Conservation (phyloP, 225 moss, liverwort and hornwort genomes). For the Asterella californica region DNA sequence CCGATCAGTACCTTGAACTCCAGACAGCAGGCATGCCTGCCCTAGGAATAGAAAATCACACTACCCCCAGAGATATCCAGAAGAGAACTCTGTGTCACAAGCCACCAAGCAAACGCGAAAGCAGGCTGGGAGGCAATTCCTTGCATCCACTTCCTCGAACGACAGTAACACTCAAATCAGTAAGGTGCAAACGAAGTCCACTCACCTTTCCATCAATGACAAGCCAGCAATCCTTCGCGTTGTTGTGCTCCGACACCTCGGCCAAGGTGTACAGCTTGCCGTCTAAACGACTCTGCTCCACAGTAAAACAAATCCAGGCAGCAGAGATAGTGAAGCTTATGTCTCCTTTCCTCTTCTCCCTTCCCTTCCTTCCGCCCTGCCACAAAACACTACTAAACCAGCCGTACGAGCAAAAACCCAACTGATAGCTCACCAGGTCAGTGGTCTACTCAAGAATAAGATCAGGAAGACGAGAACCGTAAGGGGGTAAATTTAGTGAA, state of each 20-base stretch:
- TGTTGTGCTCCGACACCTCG: conserved; percentile 41
- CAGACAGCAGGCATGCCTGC: no score
- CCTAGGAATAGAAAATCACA: no score
- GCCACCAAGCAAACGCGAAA: not conserved
- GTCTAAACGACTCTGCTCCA: conserved; percentile 13
- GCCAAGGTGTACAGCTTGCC: conserved; percentile 31
- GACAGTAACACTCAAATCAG: not conserved
- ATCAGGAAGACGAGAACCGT: not conserved
- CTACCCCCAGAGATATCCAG: no score
- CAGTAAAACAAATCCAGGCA: not conserved
- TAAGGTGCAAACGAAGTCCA: not conserved
- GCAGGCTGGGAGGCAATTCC: not conserved
- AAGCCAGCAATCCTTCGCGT: conserved; percentile 44
- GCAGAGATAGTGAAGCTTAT: not conserved
- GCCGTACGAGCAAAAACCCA: not conserved
- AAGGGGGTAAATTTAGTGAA: not conserved
- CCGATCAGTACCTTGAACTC: not conserved
- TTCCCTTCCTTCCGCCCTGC: not conserved
- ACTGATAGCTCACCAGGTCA: not conserved
- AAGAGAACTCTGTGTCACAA: not conserved
- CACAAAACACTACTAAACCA: not conserved
- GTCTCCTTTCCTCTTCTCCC: not conserved
- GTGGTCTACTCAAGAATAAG: not conserved
- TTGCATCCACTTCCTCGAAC: no score
- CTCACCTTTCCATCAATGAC: conserved; percentile 46